Evolutionary conservation across 768 basidiomycete species (phyloP), one percentile per base, ranked within the genome.

Genomic region (Panaeolus papilionaceus): DNA sequence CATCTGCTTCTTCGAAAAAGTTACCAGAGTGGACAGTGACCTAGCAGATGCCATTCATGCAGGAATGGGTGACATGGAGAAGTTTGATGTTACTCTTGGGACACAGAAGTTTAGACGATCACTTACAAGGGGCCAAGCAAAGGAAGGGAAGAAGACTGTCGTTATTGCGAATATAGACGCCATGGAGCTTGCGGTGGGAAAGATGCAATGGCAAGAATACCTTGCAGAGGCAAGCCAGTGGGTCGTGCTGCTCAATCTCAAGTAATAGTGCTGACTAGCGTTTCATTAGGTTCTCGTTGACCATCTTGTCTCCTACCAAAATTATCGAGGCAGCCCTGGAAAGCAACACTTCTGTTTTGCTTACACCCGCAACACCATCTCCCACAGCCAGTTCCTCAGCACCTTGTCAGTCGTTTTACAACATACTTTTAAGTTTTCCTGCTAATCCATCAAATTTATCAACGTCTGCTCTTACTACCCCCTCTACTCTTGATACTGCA

Each of bases 51-150:
- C 92, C 49, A 80, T 92, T 62, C 78, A 79, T 62, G 78, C 86
- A 39, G 91, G 87, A 0, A 86, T 84, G 16, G 92, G 86, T 0
- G 81, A 84, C n/a, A 83, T 88, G 61, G 91, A 93, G 71, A 83
- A 79, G 40, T 89, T 92, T 67, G 84, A 88, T 61, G 80, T 89
- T 7, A 79, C 80, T 42, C 75, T 74, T 0, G 89, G 88, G 1
- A 74, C 80, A 23, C 75, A 75, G 2, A 88, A 85, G 69, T 87
- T 86, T 75, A 85, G 83, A 65, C 81, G 81, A 72, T 77, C 85
- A 6, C 71, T 93, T 10, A 79, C 80, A 5, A 84, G 88, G 64
- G 85, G 84, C 2, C 82, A 81, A 66, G 82, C 84, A 3, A 89
- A 89, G 72, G 78, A 79, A 63, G 82, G 82, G 2, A 81, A 84